Evolutionary conservation across 768 basidiomycete species (phyloP).

Genomic region (Tephrocybe sp.): DNA sequence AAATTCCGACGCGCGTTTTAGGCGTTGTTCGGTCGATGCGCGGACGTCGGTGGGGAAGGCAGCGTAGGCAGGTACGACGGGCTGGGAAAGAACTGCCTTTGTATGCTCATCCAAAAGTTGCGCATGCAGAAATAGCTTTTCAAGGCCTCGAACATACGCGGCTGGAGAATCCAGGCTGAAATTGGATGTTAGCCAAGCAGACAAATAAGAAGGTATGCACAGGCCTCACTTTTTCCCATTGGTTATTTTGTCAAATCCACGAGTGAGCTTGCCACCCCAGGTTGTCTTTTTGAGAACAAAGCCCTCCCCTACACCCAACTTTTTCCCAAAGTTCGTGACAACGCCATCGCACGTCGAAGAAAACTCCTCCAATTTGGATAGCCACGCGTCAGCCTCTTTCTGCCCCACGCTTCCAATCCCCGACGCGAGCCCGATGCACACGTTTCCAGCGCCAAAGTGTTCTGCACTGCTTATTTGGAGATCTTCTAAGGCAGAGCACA

Average conservation of each 20-base stretch:
- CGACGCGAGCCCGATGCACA: slow-evolving; percentile 68
- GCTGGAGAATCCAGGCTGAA: slow-evolving; percentile 84
- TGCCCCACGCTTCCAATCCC: slow-evolving; percentile 75
- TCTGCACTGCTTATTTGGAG: slow-evolving; percentile 69
- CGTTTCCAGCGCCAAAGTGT: slow-evolving; percentile 75
- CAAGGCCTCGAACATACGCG: slow-evolving; percentile 74
- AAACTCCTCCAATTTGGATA: slow-evolving; percentile 77
- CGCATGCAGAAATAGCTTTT: slow-evolving; percentile 66
- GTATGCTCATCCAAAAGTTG: slow-evolving; percentile 90
- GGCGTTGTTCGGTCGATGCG: slow-evolving; percentile 62
- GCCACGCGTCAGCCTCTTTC: slow-evolving; percentile 79
- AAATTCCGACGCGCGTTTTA: slow-evolving; percentile 86
- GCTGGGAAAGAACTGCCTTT: slow-evolving; percentile 63
- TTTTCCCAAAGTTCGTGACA: slow-evolving; percentile 80
- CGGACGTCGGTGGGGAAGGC: slow-evolving; percentile 67
- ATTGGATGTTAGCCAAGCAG: slow-evolving; percentile 16
- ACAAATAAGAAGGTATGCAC: slow-evolving; percentile 9
- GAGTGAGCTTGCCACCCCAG: slow-evolving; percentile 72
- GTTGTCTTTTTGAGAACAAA: slow-evolving; percentile 81
- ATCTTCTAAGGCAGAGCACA: slow-evolving; percentile 78
- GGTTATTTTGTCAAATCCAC: slow-evolving; percentile 79
- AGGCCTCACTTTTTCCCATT: slow-evolving; percentile 80
- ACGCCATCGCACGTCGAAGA: slow-evolving; percentile 76
- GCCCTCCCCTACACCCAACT: slow-evolving; percentile 85
- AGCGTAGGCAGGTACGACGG: slow-evolving; percentile 69